Base-by-base conservation (phyloP, 331 rosid genomes). In the Spiraea crenata region DNA sequence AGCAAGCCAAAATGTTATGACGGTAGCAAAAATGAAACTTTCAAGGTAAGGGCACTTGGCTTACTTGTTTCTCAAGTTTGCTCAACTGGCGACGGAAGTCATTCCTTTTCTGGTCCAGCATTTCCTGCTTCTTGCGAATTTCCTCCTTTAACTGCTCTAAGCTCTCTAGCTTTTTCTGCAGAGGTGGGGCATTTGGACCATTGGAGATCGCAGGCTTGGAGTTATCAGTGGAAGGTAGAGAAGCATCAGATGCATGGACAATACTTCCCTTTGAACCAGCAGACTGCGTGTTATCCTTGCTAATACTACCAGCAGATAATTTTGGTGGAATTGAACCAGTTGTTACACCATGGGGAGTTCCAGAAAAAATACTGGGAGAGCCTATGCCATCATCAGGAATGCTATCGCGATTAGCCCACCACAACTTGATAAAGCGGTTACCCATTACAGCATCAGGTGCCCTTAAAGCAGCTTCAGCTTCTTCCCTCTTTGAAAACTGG, bases 391-490 rank as follows among this genome's bases (percentile, higher is more conserved):
- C 92, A 80, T 83, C 93, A 11, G 77, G 93, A 86, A 95, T 77
- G 57, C 82, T 89, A 82, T 95, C 99, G 67, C 99, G 98, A 80
- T 95, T 95, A 67, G 99, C 99, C 99, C 99, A 95, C 91, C 89
- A 95, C 62, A 95, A 85, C 86, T 83, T 91, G 83, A 95, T 89
- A 81, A 95, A 95, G 71, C 99, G 98, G 78, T 95, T 95, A 73
- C 98, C 99, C 98, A 95, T 87, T 51, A 95, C 96, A 46, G 99
- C 99, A 80, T 95, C 98, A 31, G 99, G 98, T 58, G 99, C 87
- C 84, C 71, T 87, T 49, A 91, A 74, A 83, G 98, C 99, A 49
- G 97, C 98, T 82, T 95, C 99, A 68, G 99, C 99, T 85, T 89
- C 99, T 89, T 95, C 98, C 83, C 92, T 89, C 84, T 85, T 95